Evolutionary conservation across 2,329 filamentous ascomycete genomes (phyloP).

Genomic region (Neofusicoccum umdonicola): DNA sequence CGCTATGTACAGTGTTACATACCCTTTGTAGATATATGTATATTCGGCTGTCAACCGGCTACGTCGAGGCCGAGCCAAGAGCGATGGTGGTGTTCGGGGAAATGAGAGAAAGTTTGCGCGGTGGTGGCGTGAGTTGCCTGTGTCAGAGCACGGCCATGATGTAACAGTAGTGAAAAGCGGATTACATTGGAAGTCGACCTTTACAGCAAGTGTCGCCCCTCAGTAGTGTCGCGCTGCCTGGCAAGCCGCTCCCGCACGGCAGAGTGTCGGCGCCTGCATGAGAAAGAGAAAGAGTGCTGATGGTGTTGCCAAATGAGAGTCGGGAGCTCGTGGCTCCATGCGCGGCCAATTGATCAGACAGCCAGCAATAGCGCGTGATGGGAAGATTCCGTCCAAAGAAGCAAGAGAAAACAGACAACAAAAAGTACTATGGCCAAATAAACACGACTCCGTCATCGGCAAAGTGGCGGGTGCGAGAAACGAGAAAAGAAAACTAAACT

Average conservation of each 20-base stretch:
- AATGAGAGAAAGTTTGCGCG: neutral
- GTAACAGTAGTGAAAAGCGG: conserved; percentile 5
- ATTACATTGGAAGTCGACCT: conserved; percentile 13
- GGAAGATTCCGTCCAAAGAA: conserved; percentile 5
- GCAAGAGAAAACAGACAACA: neutral
- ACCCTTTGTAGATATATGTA: neutral
- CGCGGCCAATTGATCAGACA: conserved; percentile 1
- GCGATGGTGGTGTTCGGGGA: neutral
- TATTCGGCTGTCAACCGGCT: neutral
- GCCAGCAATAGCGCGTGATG: conserved; percentile 7
- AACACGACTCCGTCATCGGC: conserved; percentile 15
- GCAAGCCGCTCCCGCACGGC: conserved; percentile 8
- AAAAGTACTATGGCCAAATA: conserved; percentile 16
- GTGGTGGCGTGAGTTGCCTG: conserved; percentile 3
- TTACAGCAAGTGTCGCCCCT: conserved; percentile 4
- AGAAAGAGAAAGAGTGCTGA: neutral
- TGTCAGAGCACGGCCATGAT: conserved; percentile 2
- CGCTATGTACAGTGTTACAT: conserved; percentile 2
- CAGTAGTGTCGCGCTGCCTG: conserved; percentile 1
- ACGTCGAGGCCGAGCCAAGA: neutral
- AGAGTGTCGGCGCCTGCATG: conserved; percentile 2
- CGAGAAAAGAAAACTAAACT: neutral
- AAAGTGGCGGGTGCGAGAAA: conserved; percentile 13
- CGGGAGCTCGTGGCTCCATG: conserved; percentile 3
- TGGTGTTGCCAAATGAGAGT: conserved; percentile 9